These are phyloP conservation scores for Seiridium unicorne DNA, from an alignment of 2,329 filamentous ascomycete species.

Conservation along the genomic window DNA sequence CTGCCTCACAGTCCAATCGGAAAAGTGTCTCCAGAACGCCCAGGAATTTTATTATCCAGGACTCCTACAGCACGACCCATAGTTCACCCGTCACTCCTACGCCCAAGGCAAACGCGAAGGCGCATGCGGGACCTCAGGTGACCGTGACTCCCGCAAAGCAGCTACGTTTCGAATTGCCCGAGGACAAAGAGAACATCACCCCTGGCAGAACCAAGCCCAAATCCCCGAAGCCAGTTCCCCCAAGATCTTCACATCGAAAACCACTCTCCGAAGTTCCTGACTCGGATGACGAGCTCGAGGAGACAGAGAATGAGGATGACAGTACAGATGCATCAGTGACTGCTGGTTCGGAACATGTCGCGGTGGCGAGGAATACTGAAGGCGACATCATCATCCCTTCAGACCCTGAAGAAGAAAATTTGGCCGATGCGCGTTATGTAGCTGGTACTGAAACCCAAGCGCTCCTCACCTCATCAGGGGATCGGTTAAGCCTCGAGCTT, in stretches of 20 bases:
- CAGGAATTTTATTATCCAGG: slow-evolving; percentile 21
- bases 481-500: slow-evolving; percentile 10
- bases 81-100: slow-evolving; percentile 21
- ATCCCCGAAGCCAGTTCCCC: slow-evolving; percentile 20
- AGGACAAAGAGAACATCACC: slow-evolving; percentile 32
- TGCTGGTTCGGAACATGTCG: neutral
- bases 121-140: slow-evolving; percentile 9
- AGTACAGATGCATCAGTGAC: slow-evolving; percentile 9
- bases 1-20: slow-evolving; percentile 16
- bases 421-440: slow-evolving; percentile 13
- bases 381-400: slow-evolving; percentile 10
- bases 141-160: slow-evolving; percentile 20
- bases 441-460: slow-evolving; percentile 21
- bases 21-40: slow-evolving; percentile 20
- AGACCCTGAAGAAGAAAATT: slow-evolving; percentile 12
- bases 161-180: slow-evolving; percentile 25
- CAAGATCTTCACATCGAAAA: slow-evolving; percentile 16
- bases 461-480: slow-evolving; percentile 15
- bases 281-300: slow-evolving; percentile 10
- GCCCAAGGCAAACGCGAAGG: slow-evolving; percentile 17
- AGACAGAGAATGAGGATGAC: slow-evolving; percentile 15
- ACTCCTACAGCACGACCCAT: slow-evolving; percentile 26
- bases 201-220: slow-evolving; percentile 29
- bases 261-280: slow-evolving; percentile 25
- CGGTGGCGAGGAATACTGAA: neutral